Evolutionary conservation across 129 eudicot species (phyloP).

Genomic region (Chrysanthemum seticuspe): DNA sequence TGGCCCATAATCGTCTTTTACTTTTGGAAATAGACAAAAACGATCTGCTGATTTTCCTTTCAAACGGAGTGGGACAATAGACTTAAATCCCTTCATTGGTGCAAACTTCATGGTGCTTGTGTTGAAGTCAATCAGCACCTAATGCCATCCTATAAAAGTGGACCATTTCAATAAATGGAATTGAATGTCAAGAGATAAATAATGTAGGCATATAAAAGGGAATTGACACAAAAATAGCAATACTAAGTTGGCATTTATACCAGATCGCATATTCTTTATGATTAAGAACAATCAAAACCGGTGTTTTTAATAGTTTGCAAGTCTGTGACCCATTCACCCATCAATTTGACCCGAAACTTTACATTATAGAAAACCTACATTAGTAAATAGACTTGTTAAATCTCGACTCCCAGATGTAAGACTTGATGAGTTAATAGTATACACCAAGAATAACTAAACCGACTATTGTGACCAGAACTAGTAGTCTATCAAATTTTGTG

Average conservation of each 20-base stretch:
- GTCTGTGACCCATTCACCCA: background rate
- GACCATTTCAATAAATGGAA: too few species aligned
- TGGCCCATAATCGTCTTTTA: constrained; percentile 40
- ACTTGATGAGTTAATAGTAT: background rate
- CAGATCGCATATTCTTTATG: background rate
- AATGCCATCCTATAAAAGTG: constrained; percentile 31
- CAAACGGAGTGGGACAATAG: constrained; percentile 43
- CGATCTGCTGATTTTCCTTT: constrained; percentile 51
- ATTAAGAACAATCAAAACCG: background rate
- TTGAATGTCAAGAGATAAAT: background rate
- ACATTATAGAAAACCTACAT: too few species aligned
- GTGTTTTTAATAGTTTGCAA: background rate
- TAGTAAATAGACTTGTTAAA: too few species aligned
- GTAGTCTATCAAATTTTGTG: background rate
- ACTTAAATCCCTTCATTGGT: constrained; percentile 51
- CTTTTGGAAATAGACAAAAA: constrained; percentile 56
- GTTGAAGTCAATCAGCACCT: constrained; percentile 25
- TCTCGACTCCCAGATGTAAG: too few species aligned
- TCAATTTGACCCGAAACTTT: too few species aligned
- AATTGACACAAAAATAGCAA: constrained; percentile 2
- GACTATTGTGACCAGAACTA: background rate
- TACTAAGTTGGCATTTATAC: background rate
- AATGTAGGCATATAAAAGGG: background rate
- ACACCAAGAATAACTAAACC: background rate
- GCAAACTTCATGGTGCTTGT: constrained; percentile 47